These are phyloP conservation scores for Nyssa sinensis DNA, from an alignment of 148 eudicot species.

Conservation along the genomic window DNA sequence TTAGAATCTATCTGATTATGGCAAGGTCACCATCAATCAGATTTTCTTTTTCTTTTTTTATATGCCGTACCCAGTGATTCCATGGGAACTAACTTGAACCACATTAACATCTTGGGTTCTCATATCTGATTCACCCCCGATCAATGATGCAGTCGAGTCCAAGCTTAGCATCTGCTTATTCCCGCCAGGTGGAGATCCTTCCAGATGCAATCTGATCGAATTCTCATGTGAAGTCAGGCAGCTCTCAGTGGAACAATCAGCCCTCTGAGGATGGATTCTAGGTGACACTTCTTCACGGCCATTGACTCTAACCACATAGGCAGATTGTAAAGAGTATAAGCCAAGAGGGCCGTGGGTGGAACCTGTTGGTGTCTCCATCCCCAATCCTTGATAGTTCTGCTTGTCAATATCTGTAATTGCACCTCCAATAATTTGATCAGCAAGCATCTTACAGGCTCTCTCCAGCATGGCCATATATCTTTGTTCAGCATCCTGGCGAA, in stretches of 20 bases:
- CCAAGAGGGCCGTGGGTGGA: constrained; percentile 12
- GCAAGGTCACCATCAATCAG: neutral
- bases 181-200: constrained; percentile 24
- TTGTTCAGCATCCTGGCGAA: constrained; percentile 67
- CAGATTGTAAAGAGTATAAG: constrained; percentile 23
- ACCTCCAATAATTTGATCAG: constrained; percentile 62
- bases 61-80: constrained; percentile 17
- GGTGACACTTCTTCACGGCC: constrained; percentile 22
- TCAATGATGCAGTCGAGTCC: constrained; percentile 24
- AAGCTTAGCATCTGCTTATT: constrained; percentile 20
- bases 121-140: constrained; percentile 28
- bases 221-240: constrained; percentile 44
- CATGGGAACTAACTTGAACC: constrained; percentile 21
- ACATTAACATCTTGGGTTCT: constrained; percentile 14
- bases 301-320: constrained; percentile 19
- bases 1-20: neutral
- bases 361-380: constrained; percentile 12
- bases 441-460: constrained; percentile 71
- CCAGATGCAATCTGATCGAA: constrained; percentile 18
- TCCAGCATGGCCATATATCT: constrained; percentile 73
- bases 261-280: constrained; percentile 27
- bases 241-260: constrained; percentile 48
- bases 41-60: neutral
- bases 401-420: constrained; percentile 32
- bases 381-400: constrained; percentile 33